Evolutionary conservation across 148 eudicot genomes (phyloP), one percentile per base, ranked within the genome.

Genomic region (Agrostemma githago): DNA sequence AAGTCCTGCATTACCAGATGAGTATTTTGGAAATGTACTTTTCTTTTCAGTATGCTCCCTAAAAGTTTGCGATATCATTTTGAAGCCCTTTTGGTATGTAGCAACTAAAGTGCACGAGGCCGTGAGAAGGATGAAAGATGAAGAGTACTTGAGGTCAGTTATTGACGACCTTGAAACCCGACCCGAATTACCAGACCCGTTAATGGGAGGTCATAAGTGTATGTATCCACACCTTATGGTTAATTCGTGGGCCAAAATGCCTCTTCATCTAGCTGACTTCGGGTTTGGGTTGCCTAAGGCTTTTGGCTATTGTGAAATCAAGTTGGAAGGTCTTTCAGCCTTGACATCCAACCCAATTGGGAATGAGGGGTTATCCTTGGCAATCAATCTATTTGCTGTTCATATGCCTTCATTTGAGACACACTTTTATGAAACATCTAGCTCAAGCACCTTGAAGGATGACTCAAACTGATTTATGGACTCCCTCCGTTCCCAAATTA

Each of bases 11-110:
- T 71, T 77, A 2, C 85, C 79, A 3, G 69, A 73, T 3, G 81
- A 82, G 6, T 80, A 76, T 20, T 83, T 64, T 11, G 85, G 85
- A 8, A 83, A 79, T 41, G 82, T 74, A 7, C 69, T 80, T 37
- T 83, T 79, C 77, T 72, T 73, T 2, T 43, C 85, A 0, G 63
- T 76, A 0, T 79, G 75, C 5, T 42, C 78, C 46, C 76, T 77
- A 8, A 59, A 74, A 37, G 62, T 70, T 7, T 61, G 76, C 2
- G 78, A 77, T 4, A 59, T 83, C 11, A 65, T 40, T 6, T 19
- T 19, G 7, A 83, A 70, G 26, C 82, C 80, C 9, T 44, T 78
- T 17, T 79, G 80, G 80, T 79, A 63, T 56, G 76, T 74, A 0
- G 85, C 77, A 4, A 72, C 58, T 26, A 71, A 72, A 63, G 72